These are phyloP conservation scores for Acanthochlamys bracteata DNA, from an alignment of 106 monocot species.

Conservation along the genomic window DNA sequence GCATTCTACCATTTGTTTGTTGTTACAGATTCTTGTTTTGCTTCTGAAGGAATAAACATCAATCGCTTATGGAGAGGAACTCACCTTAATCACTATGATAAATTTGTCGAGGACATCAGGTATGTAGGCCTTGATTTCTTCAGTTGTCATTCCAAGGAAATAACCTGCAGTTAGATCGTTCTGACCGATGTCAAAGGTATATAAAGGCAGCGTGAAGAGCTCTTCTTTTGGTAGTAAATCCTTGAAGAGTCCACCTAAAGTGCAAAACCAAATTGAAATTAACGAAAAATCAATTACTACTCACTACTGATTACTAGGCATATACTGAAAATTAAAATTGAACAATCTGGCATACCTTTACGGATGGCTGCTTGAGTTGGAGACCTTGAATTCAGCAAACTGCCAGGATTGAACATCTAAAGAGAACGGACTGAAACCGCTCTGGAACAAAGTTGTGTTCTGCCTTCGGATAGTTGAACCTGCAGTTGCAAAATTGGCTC, in stretches of 20 bases:
- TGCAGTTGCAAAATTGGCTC: constrained; percentile 81
- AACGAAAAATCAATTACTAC: background rate
- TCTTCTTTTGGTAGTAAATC: constrained; percentile 29
- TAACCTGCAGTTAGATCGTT: constrained; percentile 40
- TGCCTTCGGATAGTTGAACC: constrained; percentile 47
- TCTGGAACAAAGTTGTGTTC: constrained; percentile 53
- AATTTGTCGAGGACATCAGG: constrained; percentile 30
- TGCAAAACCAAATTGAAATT: background rate
- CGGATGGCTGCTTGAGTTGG: constrained; percentile 28
- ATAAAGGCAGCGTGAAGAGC: constrained; percentile 19
- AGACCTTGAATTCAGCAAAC: constrained; percentile 66
- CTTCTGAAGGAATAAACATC: too few species aligned
- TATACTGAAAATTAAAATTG: background rate
- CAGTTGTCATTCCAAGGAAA: constrained; percentile 21
- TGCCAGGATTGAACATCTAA: constrained; percentile 69
- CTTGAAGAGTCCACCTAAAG: constrained; percentile 19
- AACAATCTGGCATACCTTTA: constrained; percentile 12
- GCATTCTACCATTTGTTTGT: too few species aligned
- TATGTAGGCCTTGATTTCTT: constrained; percentile 26
- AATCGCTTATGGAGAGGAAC: too few species aligned
- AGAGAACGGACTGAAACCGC: constrained; percentile 84
- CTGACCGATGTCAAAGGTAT: constrained; percentile 42
- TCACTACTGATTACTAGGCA: background rate
- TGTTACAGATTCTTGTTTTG: too few species aligned
- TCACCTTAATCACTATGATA: constrained; percentile 17